Conservation (phyloP, 2,329 filamentous ascomycete genomes). For the Ophiostoma tasmaniense region DNA sequence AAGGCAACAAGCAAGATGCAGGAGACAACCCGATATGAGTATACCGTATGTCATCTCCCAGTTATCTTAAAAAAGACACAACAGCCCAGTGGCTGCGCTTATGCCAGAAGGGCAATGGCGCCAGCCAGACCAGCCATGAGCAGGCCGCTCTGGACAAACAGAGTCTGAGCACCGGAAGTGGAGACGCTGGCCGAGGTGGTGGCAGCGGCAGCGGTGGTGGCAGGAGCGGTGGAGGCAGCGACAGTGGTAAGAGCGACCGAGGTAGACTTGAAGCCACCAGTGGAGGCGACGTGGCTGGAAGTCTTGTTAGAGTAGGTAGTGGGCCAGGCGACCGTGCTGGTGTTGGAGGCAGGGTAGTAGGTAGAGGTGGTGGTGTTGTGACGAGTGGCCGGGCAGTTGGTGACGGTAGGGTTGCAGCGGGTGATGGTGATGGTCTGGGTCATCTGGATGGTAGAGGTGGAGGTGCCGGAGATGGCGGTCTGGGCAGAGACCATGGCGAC, state of each 20-base stretch:
- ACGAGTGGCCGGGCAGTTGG: slow-evolving; percentile 35
- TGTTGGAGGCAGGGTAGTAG: slow-evolving; percentile 20
- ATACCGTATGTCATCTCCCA: not conserved
- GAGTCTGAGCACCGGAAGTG: slow-evolving; percentile 27
- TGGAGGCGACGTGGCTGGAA: slow-evolving; percentile 19
- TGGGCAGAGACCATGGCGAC: slow-evolving; percentile 31
- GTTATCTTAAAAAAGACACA: not conserved
- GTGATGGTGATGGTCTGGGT: slow-evolving; percentile 42
- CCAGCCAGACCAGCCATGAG: slow-evolving; percentile 34
- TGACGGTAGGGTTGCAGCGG: slow-evolving; percentile 36
- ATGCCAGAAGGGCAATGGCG: slow-evolving; percentile 33
- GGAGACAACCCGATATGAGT: not conserved
- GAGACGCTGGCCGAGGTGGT: slow-evolving; percentile 17
- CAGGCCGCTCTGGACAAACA: slow-evolving; percentile 34
- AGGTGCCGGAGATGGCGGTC: slow-evolving; percentile 27
- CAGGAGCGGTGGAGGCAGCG: slow-evolving; percentile 22
- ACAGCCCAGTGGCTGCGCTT: slow-evolving; percentile 15
- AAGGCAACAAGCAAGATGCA: slow-evolving; percentile 1
- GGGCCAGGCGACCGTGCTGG: slow-evolving; percentile 19
- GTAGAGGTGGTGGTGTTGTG: slow-evolving; percentile 25
- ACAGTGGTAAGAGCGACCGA: slow-evolving; percentile 1
- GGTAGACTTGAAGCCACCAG: slow-evolving; percentile 16
- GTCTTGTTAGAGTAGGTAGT: slow-evolving; percentile 24
- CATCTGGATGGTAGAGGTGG: slow-evolving; percentile 38
- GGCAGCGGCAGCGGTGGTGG: slow-evolving; percentile 12